A percentile compares a stretch with the other conserved stretches of the same genome.
These are phyloP conservation scores for Aspergillus sp. DNA, from an alignment of 2,329 filamentous ascomycete species.

Conservation along the genomic window DNA sequence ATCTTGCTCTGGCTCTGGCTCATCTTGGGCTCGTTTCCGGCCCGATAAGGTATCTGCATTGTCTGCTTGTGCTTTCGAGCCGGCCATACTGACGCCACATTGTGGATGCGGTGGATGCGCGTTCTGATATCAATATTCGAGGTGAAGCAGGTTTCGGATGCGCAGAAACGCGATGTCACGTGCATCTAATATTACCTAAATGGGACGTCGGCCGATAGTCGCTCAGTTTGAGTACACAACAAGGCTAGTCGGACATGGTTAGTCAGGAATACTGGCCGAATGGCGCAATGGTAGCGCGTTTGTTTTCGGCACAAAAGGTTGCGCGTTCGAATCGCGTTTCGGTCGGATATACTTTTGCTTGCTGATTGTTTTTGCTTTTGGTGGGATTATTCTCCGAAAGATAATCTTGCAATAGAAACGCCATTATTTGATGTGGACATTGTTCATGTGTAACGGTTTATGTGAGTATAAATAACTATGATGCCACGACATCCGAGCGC, in stretches of 20 bases:
- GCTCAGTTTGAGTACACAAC: background rate
- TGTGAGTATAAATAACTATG: background rate
- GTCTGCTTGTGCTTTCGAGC: constrained; percentile 6
- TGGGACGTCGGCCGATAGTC: background rate
- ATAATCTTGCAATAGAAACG: background rate
- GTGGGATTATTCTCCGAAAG: background rate
- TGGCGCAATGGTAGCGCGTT: constrained; percentile 20
- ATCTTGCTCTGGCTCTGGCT: background rate
- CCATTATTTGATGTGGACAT: background rate
- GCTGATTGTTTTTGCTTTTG: background rate
- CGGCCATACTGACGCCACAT: constrained; percentile 31
- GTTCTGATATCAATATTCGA: background rate
- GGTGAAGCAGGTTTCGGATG: background rate
- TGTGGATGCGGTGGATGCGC: constrained; percentile 5
- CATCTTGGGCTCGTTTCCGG: constrained; percentile 22
- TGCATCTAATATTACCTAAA: background rate
- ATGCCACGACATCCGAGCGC: background rate
- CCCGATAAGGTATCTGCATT: constrained; percentile 9
- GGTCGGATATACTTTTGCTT: constrained; percentile 10
- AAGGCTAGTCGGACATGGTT: background rate
- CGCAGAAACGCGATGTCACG: constrained; percentile 1
- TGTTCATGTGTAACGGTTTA: background rate
- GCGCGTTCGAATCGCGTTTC: constrained; percentile 13
- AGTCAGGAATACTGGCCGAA: constrained; percentile 4
- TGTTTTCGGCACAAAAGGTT: constrained; percentile 18